phyloP scores from a whole-genome alignment of 192 early-diverging fungal genomes.

The Phycomyces nitens region DNA sequence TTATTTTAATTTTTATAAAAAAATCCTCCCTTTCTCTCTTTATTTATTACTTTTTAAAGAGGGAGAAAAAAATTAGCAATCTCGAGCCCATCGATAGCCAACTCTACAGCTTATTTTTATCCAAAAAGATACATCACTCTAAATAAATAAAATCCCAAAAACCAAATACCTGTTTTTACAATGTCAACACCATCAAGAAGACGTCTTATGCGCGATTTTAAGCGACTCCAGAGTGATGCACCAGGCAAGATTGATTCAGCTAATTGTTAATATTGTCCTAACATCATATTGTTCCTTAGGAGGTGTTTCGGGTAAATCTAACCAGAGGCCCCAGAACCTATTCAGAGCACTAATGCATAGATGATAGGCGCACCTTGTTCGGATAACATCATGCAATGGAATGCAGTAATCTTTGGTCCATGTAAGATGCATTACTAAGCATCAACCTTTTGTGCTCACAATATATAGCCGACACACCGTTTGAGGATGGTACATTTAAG shows the following conservation, averaged over 20 bases:
- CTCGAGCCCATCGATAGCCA: too few species aligned
- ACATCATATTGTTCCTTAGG: slow-evolving; percentile 8
- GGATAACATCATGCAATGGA: slow-evolving; percentile 98
- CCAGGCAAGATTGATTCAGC: slow-evolving; percentile 48
- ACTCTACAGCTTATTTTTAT: too few species aligned
- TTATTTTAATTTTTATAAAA: too few species aligned
- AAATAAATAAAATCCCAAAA: too few species aligned
- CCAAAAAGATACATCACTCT: too few species aligned
- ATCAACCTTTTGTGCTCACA: slow-evolving; percentile 6
- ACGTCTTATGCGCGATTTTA: slow-evolving; percentile 97
- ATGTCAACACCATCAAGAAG: slow-evolving; percentile 95
- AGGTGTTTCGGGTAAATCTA: slow-evolving; percentile 32
- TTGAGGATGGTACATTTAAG: slow-evolving; percentile 98
- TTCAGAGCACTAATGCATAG: not conserved
- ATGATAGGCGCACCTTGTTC: slow-evolving; percentile 82
- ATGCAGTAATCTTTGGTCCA: slow-evolving; percentile 98
- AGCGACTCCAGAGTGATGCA: slow-evolving; percentile 90
- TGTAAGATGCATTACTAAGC: slow-evolving; percentile 35
- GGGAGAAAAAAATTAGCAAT: too few species aligned
- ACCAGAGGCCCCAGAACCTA: not conserved
- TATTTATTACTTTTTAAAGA: too few species aligned
- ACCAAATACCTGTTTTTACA: not conserved
- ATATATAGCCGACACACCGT: slow-evolving; percentile 81
- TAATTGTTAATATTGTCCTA: not conserved
- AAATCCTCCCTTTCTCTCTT: too few species aligned